These are phyloP conservation scores for Terana coerulea DNA, from an alignment of 768 basidiomycete genomes.

Conservation along the genomic window DNA sequence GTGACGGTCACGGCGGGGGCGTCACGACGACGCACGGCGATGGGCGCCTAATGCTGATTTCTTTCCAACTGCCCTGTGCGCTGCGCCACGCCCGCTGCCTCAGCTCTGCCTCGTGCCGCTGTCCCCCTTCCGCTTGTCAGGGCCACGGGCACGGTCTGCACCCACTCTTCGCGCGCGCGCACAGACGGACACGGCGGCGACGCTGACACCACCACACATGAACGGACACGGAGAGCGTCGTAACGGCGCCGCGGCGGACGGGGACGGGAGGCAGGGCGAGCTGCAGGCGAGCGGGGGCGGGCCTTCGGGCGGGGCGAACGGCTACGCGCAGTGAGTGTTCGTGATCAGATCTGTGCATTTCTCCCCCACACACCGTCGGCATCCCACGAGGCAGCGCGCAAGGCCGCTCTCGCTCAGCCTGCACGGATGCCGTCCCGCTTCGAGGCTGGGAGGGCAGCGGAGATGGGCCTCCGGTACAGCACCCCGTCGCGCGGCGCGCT, in stretches of 20 bases:
- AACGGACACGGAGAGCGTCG: conserved; percentile 51
- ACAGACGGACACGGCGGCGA: too few relatives aligned
- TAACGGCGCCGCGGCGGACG: conserved; percentile 40
- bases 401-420: not conserved
- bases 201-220: conserved; percentile 23
- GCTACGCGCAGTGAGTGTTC: conserved; percentile 54
- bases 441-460: not conserved
- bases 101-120: conserved; percentile 2
- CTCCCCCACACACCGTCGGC: too few relatives aligned
- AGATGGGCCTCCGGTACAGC: conserved; percentile 1
- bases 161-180: not conserved
- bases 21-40: too few relatives aligned
- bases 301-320: conserved; percentile 39
- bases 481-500: not conserved
- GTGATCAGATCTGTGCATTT: not conserved
- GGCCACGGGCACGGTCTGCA: too few relatives aligned
- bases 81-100: conserved; percentile 4
- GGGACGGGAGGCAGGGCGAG: conserved; percentile 12
- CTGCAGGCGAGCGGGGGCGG: conserved; percentile 32
- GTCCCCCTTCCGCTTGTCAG: too few relatives aligned
- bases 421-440: not conserved
- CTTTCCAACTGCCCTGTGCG: too few relatives aligned
- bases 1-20: conserved; percentile 1
- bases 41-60: not conserved
- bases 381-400: not conserved